Base-by-base conservation (phyloP, 768 basidiomycete species). In the Calocybe gangraenosa region DNA sequence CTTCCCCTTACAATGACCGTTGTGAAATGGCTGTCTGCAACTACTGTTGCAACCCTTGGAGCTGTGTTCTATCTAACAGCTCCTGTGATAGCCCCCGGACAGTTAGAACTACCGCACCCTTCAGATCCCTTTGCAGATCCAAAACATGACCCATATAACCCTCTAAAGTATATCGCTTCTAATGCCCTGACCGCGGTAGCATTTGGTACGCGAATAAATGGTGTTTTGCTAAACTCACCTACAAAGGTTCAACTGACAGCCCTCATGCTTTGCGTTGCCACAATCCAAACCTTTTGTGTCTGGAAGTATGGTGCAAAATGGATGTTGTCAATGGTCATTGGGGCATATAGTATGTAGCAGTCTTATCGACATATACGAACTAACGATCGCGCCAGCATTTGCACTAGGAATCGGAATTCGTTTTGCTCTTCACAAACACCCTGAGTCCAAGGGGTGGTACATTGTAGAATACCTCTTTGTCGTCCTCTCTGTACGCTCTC, bases 241-340 rank as follows among this genome's bases (percentile, higher is more conserved):
- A 37, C n/a, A n/a, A n/a, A n/a, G n/a, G n/a, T n/a, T n/a, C n/a
- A 13, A 7, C 37, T 13, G 13, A 15, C 32, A 70, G 65, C 58
- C 49, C 58, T 78, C 14, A 54, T 76, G 3, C 44, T 76, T 7
- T 7, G 59, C 13, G 65, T 69, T 18, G 78, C 67, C 18, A 42
- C 81, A 17, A 40, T 60, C 2, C 78, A 81, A 54, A 66, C 73
- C 5, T 66, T 58, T 39, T 66, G 64, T 33, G 67, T 70, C 10
- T 61, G 58, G 54, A 68, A 63, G 45, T 73, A 67, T 42, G 74
- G 79, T 3, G 71, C 74, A 4, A 74, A 66, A 49, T 83, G 70
- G 63, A 84, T 85, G 82, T 55, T 79, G 23, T 59, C 70, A 14
- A 78, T 84, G 74, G 66, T 74, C 4, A 73, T 85, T 45, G 83